These are phyloP conservation scores for Primulina tabacum DNA, from an alignment of 257 asterid genomes.

Conservation along the genomic window DNA sequence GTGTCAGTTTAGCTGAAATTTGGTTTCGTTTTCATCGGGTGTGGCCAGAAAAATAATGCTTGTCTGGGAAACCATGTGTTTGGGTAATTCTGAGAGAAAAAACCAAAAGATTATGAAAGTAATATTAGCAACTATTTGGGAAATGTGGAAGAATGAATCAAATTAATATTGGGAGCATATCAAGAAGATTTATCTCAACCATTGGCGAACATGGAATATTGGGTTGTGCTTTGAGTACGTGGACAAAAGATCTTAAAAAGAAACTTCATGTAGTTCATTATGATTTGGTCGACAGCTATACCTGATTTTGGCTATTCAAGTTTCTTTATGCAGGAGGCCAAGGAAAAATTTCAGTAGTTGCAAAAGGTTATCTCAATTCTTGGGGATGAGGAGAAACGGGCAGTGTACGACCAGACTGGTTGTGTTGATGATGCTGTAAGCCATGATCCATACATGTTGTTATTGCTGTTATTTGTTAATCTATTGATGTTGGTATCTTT, in stretches of 20 bases:
- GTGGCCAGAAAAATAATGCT: no score
- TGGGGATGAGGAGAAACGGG: conserved; percentile 89
- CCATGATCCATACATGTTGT: conserved; percentile 4
- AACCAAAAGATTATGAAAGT: no score
- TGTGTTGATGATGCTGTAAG: conserved; percentile 94
- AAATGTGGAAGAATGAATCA: no score
- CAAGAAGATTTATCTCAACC: background rate
- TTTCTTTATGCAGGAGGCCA: conserved; percentile 63
- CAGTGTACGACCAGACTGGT: conserved; percentile 91
- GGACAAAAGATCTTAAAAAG: background rate
- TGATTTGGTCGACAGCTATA: background rate
- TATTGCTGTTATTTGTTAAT: no score
- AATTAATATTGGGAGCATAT: background rate
- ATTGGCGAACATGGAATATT: background rate
- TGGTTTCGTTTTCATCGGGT: no score
- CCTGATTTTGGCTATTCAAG: conserved; percentile 14
- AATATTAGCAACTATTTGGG: no score
- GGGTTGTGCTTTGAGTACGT: background rate
- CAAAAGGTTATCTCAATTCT: conserved; percentile 86
- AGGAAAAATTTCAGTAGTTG: conserved; percentile 92
- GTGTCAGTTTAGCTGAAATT: no score
- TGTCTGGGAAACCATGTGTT: no score
- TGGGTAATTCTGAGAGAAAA: no score
- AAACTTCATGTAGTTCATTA: background rate
- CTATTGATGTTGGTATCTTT: background rate